Conservation (phyloP, 805 yeast genomes). For the Zygoascus ofunaensis region DNA sequence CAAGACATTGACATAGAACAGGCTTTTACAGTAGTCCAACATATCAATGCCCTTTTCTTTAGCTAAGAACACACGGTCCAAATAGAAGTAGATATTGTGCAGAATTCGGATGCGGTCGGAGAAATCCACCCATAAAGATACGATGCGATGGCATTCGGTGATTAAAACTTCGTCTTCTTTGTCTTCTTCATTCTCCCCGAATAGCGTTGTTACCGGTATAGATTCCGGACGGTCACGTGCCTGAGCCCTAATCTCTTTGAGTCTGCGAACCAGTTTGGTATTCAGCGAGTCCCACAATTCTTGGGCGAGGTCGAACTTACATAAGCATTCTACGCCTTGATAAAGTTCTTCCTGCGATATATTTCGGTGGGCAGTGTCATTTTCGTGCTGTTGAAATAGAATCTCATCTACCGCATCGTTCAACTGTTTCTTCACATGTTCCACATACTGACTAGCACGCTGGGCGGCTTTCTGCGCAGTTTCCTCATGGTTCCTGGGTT, state of each 20-base stretch:
- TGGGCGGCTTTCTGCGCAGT: background rate
- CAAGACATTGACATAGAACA: too few species aligned
- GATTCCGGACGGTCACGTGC: too few species aligned
- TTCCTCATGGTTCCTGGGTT: background rate
- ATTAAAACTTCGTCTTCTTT: background rate
- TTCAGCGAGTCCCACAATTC: slow-evolving; percentile 18
- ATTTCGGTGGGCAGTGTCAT: background rate
- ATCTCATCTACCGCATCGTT: slow-evolving; percentile 13
- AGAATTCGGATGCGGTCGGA: slow-evolving; percentile 16
- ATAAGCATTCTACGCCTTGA: slow-evolving; percentile 25
- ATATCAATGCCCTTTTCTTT: slow-evolving; percentile 9
- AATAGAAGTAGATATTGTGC: slow-evolving; percentile 23
- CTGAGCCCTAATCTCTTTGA: background rate
- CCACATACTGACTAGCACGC: slow-evolving; percentile 8
- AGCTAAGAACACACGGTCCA: slow-evolving; percentile 24
- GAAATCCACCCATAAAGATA: slow-evolving; percentile 15
- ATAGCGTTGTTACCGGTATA: too few species aligned
- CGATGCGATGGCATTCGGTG: background rate
- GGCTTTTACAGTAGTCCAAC: too few species aligned
- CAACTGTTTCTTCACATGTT: slow-evolving; percentile 11
- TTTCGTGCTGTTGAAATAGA: slow-evolving; percentile 3
- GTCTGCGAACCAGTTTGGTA: slow-evolving; percentile 2
- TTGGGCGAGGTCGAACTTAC: slow-evolving; percentile 20
- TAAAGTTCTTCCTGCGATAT: slow-evolving; percentile 25
- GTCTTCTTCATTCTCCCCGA: slow-evolving; percentile 1